Evolutionary conservation across 1,284 basidiomycete genomes (phyloP).

Genomic region (Exobasidium cylindrosporum): DNA sequence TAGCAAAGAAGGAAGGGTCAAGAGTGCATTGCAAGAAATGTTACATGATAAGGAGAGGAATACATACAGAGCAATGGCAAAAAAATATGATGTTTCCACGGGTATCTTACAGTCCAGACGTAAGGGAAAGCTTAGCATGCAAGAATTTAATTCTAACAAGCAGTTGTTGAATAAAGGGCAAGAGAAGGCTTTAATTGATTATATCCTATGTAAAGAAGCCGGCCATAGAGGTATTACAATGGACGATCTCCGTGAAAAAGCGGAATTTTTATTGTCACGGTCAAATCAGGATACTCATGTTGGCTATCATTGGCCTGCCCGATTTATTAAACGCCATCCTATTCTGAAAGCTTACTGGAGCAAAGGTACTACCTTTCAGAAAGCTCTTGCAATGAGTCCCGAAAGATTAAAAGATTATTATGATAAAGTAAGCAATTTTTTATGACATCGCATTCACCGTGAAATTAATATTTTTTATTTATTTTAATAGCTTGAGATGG

Average conservation of each 20-base stretch:
- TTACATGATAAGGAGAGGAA: too few species aligned
- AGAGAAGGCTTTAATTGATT: background rate
- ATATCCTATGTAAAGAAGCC: background rate
- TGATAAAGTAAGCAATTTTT: background rate
- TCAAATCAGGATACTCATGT: background rate
- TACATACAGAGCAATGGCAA: background rate
- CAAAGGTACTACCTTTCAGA: background rate
- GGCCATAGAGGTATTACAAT: background rate
- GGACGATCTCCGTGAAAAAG: background rate
- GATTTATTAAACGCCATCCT: background rate
- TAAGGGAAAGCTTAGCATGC: background rate
- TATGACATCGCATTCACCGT: background rate
- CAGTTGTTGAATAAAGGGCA: background rate
- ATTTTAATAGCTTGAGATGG: background rate
- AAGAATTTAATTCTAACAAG: background rate
- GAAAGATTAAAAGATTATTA: background rate
- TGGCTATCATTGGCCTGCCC: background rate
- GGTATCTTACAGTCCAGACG: background rate
- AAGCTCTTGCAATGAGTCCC: background rate
- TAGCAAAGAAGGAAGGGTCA: too few species aligned
- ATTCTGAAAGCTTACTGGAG: background rate
- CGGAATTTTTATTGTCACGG: background rate
- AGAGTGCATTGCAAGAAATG: too few species aligned
- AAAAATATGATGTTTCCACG: background rate
- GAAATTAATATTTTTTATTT: background rate